Evolutionary conservation across 306 rosid species (phyloP), one percentile per base, ranked within the genome.

Genomic region (Acmispon strigosus): DNA sequence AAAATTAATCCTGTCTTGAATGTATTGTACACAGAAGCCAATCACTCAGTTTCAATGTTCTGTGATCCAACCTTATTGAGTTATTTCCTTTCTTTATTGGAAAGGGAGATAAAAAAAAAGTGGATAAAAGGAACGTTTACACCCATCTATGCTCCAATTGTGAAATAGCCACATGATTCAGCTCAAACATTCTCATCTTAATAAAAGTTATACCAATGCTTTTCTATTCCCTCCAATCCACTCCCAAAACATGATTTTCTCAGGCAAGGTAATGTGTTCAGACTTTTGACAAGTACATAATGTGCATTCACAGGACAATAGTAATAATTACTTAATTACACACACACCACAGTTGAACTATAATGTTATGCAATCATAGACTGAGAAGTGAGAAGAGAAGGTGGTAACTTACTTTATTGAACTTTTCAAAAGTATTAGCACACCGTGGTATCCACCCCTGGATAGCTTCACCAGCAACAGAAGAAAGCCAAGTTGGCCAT

Each of bases 401-500:
- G 73, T 49, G 32, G 24, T 14, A 83, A 66, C 91, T 75, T 78
- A 88, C 98, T 64, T 93, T 88, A 56, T 87, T 42, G 22, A 88
- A 81, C 84, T 78, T 93, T 84, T 90, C 93, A 60, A 90, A 93
- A 59, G 87, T 84, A 59, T 81, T 87, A 2, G 98, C 98, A 20
- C 81, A 81, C 10, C 90, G 84, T 0, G 98, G 98, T 76, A 84
- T 65, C 98, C 98, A 93, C 64, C 97, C 98, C 13, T 76, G 68
- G 74, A 93, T 81, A 70, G 94, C 97, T 76, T 93, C 98, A 20
- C 88, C 83, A 0, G 98, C 98, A 52, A 85, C 96, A 10, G 91
- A 76, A 69, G 97, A 86, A 16, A 93, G 96, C 98, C 98, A 93
- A 43, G 68, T 78, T 13, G 98, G 98, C 98, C 98, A 93, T 69